Percentiles rank a stretch among this genome's conserved stretches.
phyloP scores from a whole-genome alignment of 2,329 filamentous ascomycete genomes.

The Tricladium varicosporioides region DNA sequence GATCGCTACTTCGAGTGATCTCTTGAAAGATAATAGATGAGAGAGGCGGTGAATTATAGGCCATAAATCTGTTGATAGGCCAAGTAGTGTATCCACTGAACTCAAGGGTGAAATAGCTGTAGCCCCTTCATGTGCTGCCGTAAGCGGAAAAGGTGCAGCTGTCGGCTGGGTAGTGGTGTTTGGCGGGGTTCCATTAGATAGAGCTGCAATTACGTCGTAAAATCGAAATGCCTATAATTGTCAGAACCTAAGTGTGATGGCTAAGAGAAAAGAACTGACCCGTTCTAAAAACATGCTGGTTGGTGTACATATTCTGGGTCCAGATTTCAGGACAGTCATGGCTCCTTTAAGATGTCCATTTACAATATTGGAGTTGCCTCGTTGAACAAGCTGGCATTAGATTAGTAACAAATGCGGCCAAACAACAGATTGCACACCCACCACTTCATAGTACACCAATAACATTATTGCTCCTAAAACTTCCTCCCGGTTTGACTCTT shows the following conservation, averaged over 20 bases:
- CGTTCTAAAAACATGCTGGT: slow-evolving; percentile 58
- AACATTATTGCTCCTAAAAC: slow-evolving; percentile 60
- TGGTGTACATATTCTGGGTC: slow-evolving; percentile 43
- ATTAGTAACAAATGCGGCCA: slow-evolving; percentile 16
- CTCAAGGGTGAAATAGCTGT: slow-evolving; percentile 43
- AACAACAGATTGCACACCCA: slow-evolving; percentile 36
- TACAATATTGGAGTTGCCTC: slow-evolving; percentile 57
- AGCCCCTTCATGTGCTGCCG: slow-evolving; percentile 39
- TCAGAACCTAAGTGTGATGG: slow-evolving; percentile 21
- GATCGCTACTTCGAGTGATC: slow-evolving; percentile 47
- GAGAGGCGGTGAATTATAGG: slow-evolving; percentile 61
- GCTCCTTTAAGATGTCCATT: slow-evolving; percentile 61
- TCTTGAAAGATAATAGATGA: slow-evolving; percentile 51
- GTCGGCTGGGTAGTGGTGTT: slow-evolving; percentile 49
- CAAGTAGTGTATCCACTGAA: slow-evolving; percentile 51
- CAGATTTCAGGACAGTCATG: slow-evolving; percentile 57
- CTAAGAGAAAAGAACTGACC: slow-evolving; percentile 39
- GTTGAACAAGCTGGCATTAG: slow-evolving; percentile 54
- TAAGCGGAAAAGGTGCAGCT: slow-evolving; percentile 45
- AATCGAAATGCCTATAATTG: slow-evolving; percentile 56
- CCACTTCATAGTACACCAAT: slow-evolving; percentile 62
- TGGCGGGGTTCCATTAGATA: slow-evolving; percentile 59
- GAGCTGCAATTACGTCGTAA: slow-evolving; percentile 62
- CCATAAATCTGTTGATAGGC: slow-evolving; percentile 62
- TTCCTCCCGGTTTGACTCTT: slow-evolving; percentile 52